These are phyloP conservation scores for Coniferiporia weirii DNA, from an alignment of 1,284 basidiomycete genomes.

Conservation along the genomic window DNA sequence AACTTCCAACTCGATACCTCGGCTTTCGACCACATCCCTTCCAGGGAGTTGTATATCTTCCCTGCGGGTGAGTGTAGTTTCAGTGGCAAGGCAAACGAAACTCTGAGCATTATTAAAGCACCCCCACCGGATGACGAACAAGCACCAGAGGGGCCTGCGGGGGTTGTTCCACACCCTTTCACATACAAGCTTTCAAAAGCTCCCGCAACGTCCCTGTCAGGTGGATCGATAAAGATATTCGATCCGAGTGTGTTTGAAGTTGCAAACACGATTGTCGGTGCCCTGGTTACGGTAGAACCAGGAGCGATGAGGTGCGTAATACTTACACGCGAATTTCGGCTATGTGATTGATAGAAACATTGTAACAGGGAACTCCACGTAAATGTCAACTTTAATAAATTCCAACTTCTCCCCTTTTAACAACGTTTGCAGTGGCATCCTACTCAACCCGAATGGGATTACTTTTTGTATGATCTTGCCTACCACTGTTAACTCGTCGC, in stretches of 20 bases:
- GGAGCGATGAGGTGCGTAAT: constrained; percentile 48
- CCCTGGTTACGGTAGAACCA: constrained; percentile 51
- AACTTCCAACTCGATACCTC: constrained; percentile 41
- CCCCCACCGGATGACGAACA: constrained; percentile 37
- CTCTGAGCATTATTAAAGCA: constrained; percentile 23
- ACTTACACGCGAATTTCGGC: not conserved
- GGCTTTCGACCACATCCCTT: constrained; percentile 44
- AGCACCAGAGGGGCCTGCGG: constrained; percentile 38
- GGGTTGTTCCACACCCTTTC: constrained; percentile 41
- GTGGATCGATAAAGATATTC: constrained; percentile 56
- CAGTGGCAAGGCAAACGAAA: not conserved
- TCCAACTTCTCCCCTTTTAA: not conserved
- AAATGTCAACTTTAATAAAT: constrained; percentile 21
- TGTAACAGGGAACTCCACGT: constrained; percentile 50
- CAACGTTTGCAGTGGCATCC: constrained; percentile 42
- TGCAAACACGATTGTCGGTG: constrained; percentile 49
- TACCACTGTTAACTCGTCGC: not conserved
- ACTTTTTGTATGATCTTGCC: constrained; percentile 19
- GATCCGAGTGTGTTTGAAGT: constrained; percentile 54
- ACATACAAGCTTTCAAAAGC: constrained; percentile 48
- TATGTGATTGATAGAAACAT: constrained; percentile 2
- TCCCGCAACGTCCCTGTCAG: constrained; percentile 35
- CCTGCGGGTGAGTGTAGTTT: constrained; percentile 30
- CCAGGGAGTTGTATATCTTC: constrained; percentile 50
- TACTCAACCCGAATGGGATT: constrained; percentile 38